Conservation (phyloP, 2,329 filamentous ascomycete species). For the Calonectria hongkongensis region DNA sequence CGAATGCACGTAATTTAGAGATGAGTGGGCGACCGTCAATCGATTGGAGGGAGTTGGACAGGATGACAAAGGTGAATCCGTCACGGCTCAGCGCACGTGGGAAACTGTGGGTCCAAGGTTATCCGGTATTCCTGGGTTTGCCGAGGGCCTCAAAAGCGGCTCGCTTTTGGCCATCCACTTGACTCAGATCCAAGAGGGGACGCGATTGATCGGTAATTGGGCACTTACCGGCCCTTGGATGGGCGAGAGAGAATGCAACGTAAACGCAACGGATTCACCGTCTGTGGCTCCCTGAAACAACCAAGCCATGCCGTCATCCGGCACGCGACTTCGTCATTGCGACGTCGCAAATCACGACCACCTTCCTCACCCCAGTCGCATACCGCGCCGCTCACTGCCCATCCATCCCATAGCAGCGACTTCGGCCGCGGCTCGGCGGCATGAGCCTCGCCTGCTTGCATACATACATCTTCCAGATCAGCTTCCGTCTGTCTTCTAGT, state of each 20-base stretch:
- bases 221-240: not conserved
- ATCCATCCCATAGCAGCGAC: conserved; percentile 18
- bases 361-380: not conserved
- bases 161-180: not conserved
- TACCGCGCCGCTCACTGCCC: conserved; percentile 11
- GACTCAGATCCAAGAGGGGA: not conserved
- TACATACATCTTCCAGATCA: conserved; percentile 37
- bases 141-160: conserved; percentile 4
- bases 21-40: conserved; percentile 10
- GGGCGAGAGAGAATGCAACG: not conserved
- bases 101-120: conserved; percentile 24
- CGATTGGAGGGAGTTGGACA: not conserved
- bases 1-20: not conserved
- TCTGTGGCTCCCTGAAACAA: conserved; percentile 22
- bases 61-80: conserved; percentile 40
- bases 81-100: conserved; percentile 36
- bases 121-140: conserved; percentile 15
- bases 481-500: conserved; percentile 44
- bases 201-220: too few species aligned
- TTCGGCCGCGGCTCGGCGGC: conserved; percentile 30
- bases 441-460: conserved; percentile 36
- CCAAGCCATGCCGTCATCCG: conserved; percentile 26
- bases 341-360: not conserved
- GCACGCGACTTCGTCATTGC: conserved; percentile 11
- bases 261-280: conserved; percentile 18